Evolutionary conservation across 805 yeast genomes (phyloP), one percentile per base, ranked within the genome.

Genomic region (Wickerhamomyces rabaulensis): DNA sequence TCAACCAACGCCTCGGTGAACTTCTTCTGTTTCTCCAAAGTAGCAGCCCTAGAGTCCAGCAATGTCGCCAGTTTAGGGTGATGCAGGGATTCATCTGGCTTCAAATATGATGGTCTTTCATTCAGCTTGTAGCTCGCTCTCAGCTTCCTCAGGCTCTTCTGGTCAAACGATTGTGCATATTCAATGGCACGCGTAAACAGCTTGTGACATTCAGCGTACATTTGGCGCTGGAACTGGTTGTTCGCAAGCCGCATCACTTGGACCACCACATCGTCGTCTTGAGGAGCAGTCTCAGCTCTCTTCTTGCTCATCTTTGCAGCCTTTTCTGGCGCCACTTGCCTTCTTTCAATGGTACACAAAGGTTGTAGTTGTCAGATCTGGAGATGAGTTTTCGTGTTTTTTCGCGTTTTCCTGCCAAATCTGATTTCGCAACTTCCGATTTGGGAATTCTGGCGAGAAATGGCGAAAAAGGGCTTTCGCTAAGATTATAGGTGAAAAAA

Each of bases 11-110:
- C 61, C 6, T 51, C 52, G 2, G 39, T 38, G 5, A 21, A 19
- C 19, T 43, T 44, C 2, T 45, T 40, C 21, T 50, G 26, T 36
- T 54, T 58, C 44, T 56, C 58, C 20, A 46, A 44, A 1, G 53
- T 49, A 1, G 60, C 57, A 9, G 62, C 57, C 19, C 64, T 43
- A 27, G 51, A 47, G 35, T 58, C 63, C n/a, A 56, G 46, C 16
- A 60, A 19, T 0, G 59, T 43, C 1, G 46, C 48, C 6, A 60
- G 44, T 41, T 52, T 55, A 0, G 64, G 64, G 37, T 60, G 64
- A 29, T 44, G 42, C 3, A 51, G 10, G 9, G 21, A 17, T 9
- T 49, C 57, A 2, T 39, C 43, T 0, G 19, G 23, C 9, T 27
- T 37, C 9, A 33, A 13, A 44, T 55, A 50, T 1, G 52, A 46